A percentile compares a stretch with the other conserved stretches of the same genome.
Evolutionary conservation across 176 grass and related monocot species (phyloP).

Genomic region (Dendrocalamus sinicus): DNA sequence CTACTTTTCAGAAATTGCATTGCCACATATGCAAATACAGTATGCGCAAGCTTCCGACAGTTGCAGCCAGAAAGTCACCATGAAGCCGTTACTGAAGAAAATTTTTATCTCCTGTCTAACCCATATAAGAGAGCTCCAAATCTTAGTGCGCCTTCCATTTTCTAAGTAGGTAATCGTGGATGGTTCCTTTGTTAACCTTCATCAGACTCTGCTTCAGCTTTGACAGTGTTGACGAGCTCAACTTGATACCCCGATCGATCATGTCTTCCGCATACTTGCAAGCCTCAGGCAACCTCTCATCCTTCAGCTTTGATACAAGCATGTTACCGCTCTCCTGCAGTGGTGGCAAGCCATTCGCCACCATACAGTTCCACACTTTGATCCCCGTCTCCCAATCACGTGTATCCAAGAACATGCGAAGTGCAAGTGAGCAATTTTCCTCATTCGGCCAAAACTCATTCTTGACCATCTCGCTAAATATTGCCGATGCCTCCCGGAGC

Average conservation of each 20-base stretch:
- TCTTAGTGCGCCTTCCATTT: conserved; percentile 79
- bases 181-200: conserved; percentile 61
- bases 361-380: conserved; percentile 83
- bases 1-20: background rate
- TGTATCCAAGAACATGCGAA: conserved; percentile 62
- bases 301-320: conserved; percentile 63
- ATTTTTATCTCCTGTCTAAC: background rate
- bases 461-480: conserved; percentile 91
- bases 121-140: conserved; percentile 16
- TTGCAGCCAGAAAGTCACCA: conserved; percentile 15
- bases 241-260: conserved; percentile 80
- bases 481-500: conserved; percentile 50
- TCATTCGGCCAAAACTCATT: conserved; percentile 66
- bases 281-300: conserved; percentile 78
- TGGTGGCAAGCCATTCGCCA: conserved; percentile 56
- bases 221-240: conserved; percentile 65
- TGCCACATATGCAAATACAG: background rate
- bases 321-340: conserved; percentile 78
- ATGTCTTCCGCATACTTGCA: conserved; percentile 91
- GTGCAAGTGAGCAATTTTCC: conserved; percentile 52
- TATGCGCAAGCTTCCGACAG: background rate
- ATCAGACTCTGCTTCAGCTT: conserved; percentile 72
- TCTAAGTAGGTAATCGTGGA: conserved; percentile 67
- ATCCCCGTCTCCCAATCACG: conserved; percentile 57
- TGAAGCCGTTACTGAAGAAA: background rate